phyloP scores from a whole-genome alignment of 768 basidiomycete species.

The Pleurotus pulmonarius region DNA sequence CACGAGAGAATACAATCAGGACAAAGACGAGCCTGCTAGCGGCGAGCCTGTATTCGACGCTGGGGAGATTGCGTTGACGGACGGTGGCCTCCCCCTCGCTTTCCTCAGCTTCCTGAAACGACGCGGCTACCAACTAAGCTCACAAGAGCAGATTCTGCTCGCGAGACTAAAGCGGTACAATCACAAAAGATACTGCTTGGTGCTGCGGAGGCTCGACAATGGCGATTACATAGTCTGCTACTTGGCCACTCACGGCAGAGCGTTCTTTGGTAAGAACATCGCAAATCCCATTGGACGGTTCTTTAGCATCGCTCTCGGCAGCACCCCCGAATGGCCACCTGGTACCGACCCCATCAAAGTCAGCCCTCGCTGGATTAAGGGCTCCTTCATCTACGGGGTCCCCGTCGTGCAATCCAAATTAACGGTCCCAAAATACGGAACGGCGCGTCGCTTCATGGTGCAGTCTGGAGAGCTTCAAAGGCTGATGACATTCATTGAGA shows the following conservation, averaged over 20 bases:
- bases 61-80: slow-evolving; percentile 1
- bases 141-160: slow-evolving; percentile 13
- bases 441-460: slow-evolving; percentile 4
- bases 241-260: slow-evolving; percentile 29
- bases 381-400: slow-evolving; percentile 29
- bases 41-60: neutral
- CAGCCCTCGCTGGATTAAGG: slow-evolving; percentile 22
- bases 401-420: slow-evolving; percentile 21
- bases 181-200: slow-evolving; percentile 26
- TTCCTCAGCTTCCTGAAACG: slow-evolving; percentile 1
- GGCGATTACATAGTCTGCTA: slow-evolving; percentile 31
- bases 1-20: neutral
- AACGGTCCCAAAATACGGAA: slow-evolving; percentile 8
- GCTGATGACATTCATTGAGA: slow-evolving; percentile 4
- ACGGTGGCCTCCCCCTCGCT: slow-evolving; percentile 1
- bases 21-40: neutral
- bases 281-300: slow-evolving; percentile 19
- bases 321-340: slow-evolving; percentile 21
- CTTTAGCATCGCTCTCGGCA: slow-evolving; percentile 33
- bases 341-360: slow-evolving; percentile 24
- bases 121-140: slow-evolving; percentile 15
- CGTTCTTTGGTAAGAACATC: slow-evolving; percentile 18
- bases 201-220: slow-evolving; percentile 24
- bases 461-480: slow-evolving; percentile 4
- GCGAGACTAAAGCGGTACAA: neutral